Evolutionary conservation across 1,139 yeast genomes (phyloP).

Genomic region (Debaryomyces sp.): DNA sequence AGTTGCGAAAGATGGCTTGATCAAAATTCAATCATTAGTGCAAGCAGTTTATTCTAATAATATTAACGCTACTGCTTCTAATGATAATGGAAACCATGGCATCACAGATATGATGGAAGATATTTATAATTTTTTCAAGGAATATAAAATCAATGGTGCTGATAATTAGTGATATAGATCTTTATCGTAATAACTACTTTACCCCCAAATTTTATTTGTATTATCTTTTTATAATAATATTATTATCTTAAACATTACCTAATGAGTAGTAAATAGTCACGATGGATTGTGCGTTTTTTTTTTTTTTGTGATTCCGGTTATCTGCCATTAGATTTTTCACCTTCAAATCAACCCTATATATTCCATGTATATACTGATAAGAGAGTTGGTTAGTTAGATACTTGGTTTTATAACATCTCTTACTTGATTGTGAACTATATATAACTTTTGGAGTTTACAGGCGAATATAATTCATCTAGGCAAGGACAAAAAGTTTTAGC

Average conservation of each 20-base stretch:
- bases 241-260: not conserved
- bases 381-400: not conserved
- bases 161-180: conserved; percentile 31
- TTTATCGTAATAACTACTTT: not conserved
- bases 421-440: not conserved
- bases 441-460: not conserved
- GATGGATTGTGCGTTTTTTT: conserved; percentile 3
- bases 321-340: not conserved
- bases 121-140: conserved; percentile 50
- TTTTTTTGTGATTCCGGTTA: not conserved
- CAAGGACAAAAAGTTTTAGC: not conserved
- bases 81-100: conserved; percentile 51
- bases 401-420: too few relatives aligned
- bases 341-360: not conserved
- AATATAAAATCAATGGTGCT: conserved; percentile 45
- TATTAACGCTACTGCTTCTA: conserved; percentile 23
- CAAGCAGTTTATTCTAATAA: conserved; percentile 64
- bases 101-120: conserved; percentile 62
- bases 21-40: conserved; percentile 75
- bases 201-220: not conserved
- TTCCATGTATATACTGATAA: not conserved
- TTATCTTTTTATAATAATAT: not conserved
- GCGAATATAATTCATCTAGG: not conserved
- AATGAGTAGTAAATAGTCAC: not conserved
- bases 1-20: conserved; percentile 75